Evolutionary conservation across 495 filamentous ascomycete genomes (phyloP).

Genomic region (Aspergillus affinis): DNA sequence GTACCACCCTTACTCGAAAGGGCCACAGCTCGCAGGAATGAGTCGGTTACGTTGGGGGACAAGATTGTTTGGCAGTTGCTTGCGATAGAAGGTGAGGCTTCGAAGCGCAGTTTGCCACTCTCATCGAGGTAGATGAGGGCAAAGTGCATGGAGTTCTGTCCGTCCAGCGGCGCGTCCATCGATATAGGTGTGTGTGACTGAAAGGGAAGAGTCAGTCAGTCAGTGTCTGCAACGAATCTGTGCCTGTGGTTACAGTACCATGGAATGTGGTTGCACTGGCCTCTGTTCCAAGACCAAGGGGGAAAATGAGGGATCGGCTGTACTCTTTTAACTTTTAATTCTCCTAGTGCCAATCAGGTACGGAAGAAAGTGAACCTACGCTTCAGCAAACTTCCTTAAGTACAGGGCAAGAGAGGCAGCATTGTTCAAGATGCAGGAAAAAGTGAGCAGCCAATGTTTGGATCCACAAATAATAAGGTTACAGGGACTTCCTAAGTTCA

Average conservation of each 20-base stretch:
- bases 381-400: conserved; percentile 12
- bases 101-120: conserved; percentile 36
- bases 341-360: conserved; percentile 15
- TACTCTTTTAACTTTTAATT: conserved; percentile 11
- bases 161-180: conserved; percentile 26
- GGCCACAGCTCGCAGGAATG: conserved; percentile 39
- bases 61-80: conserved; percentile 34
- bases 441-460: conserved; percentile 1
- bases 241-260: conserved; percentile 8
- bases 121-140: conserved; percentile 42
- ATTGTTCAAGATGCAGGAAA: conserved; percentile 11
- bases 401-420: conserved; percentile 13
- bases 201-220: neutral
- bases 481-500: conserved; percentile 6
- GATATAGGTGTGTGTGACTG: conserved; percentile 29
- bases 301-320: conserved; percentile 9
- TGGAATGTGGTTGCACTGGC: conserved; percentile 7
- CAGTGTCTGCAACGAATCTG: neutral
- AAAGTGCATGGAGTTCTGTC: conserved; percentile 31
- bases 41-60: conserved; percentile 35
- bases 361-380: conserved; percentile 11
- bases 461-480: conserved; percentile 21
- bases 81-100: conserved; percentile 36
- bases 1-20: conserved; percentile 22
- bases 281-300: conserved; percentile 9